Percentiles rank a stretch among this genome's conserved stretches.
phyloP scores from a whole-genome alignment of 129 eudicot species.

The Flaveria linearis region DNA sequence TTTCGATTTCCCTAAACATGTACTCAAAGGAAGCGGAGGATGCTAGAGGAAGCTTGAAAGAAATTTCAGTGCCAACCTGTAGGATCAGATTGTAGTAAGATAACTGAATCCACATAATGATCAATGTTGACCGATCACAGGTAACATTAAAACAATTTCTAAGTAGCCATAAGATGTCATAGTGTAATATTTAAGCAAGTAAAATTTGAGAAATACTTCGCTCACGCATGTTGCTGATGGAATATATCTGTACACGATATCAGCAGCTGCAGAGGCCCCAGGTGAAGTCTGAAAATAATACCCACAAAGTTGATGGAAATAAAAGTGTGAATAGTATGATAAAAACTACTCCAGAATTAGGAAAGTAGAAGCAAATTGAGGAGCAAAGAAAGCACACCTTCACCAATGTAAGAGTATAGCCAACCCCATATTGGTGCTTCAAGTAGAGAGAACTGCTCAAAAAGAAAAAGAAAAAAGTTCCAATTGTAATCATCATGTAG shows the following conservation, averaged over 20 bases:
- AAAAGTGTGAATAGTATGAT: slow-evolving; percentile 7
- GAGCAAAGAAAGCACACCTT: slow-evolving; percentile 57
- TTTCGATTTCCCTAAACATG: slow-evolving; percentile 94
- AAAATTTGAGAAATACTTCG: slow-evolving; percentile 60
- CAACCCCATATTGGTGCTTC: slow-evolving; percentile 99
- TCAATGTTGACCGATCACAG: slow-evolving; percentile 3
- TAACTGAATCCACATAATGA: slow-evolving; percentile 7
- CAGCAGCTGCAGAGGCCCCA: slow-evolving; percentile 82
- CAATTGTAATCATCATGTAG: slow-evolving; percentile 5
- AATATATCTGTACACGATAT: slow-evolving; percentile 79
- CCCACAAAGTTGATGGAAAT: slow-evolving; percentile 12
- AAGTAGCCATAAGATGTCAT: slow-evolving; percentile 3
- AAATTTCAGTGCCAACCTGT: slow-evolving; percentile 93
- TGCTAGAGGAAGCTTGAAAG: slow-evolving; percentile 94
- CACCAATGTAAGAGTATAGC: slow-evolving; percentile 97
- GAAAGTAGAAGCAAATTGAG: slow-evolving; percentile 6
- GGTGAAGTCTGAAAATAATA: slow-evolving; percentile 64
- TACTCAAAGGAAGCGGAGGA: slow-evolving; percentile 81
- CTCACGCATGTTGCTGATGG: slow-evolving; percentile 95
- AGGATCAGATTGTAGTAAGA: slow-evolving; percentile 23
- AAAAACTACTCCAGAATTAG: neutral
- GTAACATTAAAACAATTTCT: neutral
- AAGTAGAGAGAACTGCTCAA: slow-evolving; percentile 83
- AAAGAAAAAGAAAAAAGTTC: slow-evolving; percentile 17
- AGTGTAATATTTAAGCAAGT: slow-evolving; percentile 20